These are phyloP conservation scores for Penicillium griseofulvum DNA, from an alignment of 2,329 filamentous ascomycete genomes.

Conservation along the genomic window DNA sequence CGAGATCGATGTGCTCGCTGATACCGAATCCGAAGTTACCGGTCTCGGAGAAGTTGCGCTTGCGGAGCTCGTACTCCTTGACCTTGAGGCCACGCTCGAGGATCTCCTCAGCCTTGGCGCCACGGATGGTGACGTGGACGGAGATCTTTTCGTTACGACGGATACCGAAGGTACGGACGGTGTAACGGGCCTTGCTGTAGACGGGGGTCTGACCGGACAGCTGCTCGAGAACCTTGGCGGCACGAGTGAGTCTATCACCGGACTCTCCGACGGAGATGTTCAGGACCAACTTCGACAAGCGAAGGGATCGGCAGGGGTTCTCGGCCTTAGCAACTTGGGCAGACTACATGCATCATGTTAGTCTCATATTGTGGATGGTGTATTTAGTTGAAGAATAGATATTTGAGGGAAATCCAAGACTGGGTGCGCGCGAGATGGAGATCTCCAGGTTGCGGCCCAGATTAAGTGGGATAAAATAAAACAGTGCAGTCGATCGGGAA, in stretches of 20 bases:
- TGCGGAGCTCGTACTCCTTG: slow-evolving; percentile 99
- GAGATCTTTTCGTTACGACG: slow-evolving; percentile 99
- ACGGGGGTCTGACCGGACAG: slow-evolving; percentile 98
- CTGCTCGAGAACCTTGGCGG: slow-evolving; percentile 99
- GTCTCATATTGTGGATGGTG: slow-evolving; percentile 6
- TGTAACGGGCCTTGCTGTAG: slow-evolving; percentile 99
- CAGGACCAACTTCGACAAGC: slow-evolving; percentile 98
- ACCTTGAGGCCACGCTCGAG: slow-evolving; percentile 99
- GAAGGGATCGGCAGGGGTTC: slow-evolving; percentile 99
- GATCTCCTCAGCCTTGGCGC: slow-evolving; percentile 99
- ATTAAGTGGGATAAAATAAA: not conserved
- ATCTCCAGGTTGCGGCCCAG: not conserved
- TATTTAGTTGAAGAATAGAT: slow-evolving; percentile 11
- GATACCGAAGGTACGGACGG: slow-evolving; percentile 99
- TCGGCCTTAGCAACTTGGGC: slow-evolving; percentile 71
- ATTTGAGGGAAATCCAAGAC: slow-evolving; percentile 6
- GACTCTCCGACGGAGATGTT: slow-evolving; percentile 99
- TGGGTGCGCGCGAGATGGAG: not conserved
- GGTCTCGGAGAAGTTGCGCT: slow-evolving; percentile 99
- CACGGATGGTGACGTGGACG: slow-evolving; percentile 98
- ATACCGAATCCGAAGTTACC: slow-evolving; percentile 99
- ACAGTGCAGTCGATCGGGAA: not conserved
- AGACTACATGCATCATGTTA: slow-evolving; percentile 54
- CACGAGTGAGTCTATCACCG: slow-evolving; percentile 99
- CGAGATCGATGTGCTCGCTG: slow-evolving; percentile 99